Percentiles rank a stretch among this genome's conserved stretches.
These are phyloP conservation scores for Pyricularia sp. DNA, from an alignment of 2,329 filamentous ascomycete genomes.

Conservation along the genomic window DNA sequence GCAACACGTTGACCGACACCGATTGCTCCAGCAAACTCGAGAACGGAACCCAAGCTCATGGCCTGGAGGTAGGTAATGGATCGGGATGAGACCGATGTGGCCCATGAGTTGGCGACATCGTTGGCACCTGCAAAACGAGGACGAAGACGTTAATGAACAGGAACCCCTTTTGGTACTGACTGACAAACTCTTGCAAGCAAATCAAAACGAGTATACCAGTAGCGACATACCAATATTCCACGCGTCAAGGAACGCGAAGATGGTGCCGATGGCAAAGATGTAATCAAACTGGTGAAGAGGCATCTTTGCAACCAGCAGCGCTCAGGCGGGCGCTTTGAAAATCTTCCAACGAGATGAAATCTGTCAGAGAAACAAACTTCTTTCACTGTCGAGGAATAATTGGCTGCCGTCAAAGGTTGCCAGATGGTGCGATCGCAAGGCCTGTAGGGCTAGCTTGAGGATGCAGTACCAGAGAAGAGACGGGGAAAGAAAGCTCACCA, in stretches of 20 bases:
- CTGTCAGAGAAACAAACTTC: neutral
- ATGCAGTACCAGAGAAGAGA: neutral
- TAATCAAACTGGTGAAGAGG: conserved; percentile 48
- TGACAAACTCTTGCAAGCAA: too few relatives aligned
- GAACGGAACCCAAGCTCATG: conserved; percentile 46
- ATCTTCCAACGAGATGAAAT: too few relatives aligned
- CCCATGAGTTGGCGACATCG: conserved; percentile 71
- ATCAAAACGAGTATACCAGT: neutral
- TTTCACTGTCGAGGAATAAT: too few relatives aligned
- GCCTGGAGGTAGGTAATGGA: conserved; percentile 54
- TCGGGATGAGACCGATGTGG: conserved; percentile 62
- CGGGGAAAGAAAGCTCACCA: neutral
- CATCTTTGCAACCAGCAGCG: conserved; percentile 8
- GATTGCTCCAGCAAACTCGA: conserved; percentile 54
- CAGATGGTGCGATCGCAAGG: neutral
- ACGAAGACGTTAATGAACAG: conserved; percentile 5
- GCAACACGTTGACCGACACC: conserved; percentile 52
- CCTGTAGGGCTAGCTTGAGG: neutral
- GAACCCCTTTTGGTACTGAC: neutral
- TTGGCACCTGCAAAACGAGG: conserved; percentile 26
- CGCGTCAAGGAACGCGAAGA: conserved; percentile 57
- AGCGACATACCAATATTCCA: conserved; percentile 50
- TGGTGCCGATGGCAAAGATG: conserved; percentile 52
- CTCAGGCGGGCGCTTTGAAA: neutral
- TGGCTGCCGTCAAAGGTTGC: neutral